These are phyloP conservation scores for Kuraishia floccosa DNA, from an alignment of 805 yeast genomes.

Conservation along the genomic window DNA sequence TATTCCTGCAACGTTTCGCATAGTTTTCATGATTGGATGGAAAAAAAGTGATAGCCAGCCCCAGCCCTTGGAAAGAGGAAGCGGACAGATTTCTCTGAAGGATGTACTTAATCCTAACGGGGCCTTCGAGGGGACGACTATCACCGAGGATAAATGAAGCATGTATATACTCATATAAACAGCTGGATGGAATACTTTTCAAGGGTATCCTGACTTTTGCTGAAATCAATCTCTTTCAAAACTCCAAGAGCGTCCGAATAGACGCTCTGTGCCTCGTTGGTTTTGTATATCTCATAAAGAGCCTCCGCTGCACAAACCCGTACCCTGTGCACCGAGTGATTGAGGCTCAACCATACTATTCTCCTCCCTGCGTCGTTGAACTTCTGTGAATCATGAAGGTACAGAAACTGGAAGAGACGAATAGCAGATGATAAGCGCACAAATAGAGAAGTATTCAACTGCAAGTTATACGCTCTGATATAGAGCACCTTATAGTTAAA, in stretches of 20 bases:
- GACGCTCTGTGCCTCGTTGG: background rate
- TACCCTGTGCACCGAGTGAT: constrained; percentile 12
- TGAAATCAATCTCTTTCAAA: too few species aligned
- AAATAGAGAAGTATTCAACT: constrained; percentile 33
- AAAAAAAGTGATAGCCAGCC: constrained; percentile 62
- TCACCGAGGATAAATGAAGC: constrained; percentile 1
- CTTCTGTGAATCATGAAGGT: constrained; percentile 5
- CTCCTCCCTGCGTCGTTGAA: constrained; percentile 10
- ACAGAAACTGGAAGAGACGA: constrained; percentile 29
- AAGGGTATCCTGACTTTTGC: too few species aligned
- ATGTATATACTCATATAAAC: background rate
- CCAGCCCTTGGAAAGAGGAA: constrained; percentile 61
- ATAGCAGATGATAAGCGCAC: constrained; percentile 26
- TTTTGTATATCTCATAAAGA: constrained; percentile 9
- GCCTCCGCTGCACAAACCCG: constrained; percentile 10
- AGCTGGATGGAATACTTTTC: too few species aligned
- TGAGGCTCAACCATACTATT: constrained; percentile 10
- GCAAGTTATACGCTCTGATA: constrained; percentile 42
- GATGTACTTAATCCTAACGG: constrained; percentile 30
- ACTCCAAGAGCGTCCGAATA: too few species aligned
- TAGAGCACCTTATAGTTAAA: constrained; percentile 24
- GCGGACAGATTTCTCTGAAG: constrained; percentile 57
- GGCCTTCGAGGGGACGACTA: background rate
- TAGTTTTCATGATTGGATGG: constrained; percentile 86
- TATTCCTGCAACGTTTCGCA: constrained; percentile 72